These are phyloP conservation scores for Colletotrichum siamense DNA, from an alignment of 2,329 filamentous ascomycete species.

Conservation along the genomic window DNA sequence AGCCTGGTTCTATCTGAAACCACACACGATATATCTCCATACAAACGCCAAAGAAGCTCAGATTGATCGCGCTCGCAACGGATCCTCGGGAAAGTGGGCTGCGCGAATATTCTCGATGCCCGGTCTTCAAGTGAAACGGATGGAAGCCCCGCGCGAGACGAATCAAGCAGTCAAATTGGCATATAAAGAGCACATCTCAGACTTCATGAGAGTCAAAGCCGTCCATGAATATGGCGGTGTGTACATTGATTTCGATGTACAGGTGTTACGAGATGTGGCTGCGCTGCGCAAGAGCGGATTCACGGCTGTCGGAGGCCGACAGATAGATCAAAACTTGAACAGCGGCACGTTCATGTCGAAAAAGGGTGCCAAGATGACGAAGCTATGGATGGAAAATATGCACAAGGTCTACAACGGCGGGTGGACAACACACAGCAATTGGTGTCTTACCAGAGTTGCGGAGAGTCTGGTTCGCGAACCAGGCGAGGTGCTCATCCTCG, in stretches of 20 bases:
- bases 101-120: not conserved
- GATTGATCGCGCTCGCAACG: not conserved
- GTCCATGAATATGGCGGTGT: slow-evolving; percentile 28
- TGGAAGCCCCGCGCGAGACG: not conserved
- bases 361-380: slow-evolving; percentile 21
- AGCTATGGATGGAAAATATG: slow-evolving; percentile 27
- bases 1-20: not conserved
- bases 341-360: not conserved
- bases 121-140: not conserved
- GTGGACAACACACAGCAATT: slow-evolving; percentile 33
- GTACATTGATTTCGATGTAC: slow-evolving; percentile 29
- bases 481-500: not conserved
- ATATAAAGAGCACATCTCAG: slow-evolving; percentile 4
- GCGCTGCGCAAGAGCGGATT: not conserved
- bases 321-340: not conserved
- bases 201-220: slow-evolving; percentile 14
- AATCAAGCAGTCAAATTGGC: not conserved
- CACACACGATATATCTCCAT: not conserved
- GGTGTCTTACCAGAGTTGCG: not conserved
- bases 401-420: slow-evolving; percentile 30
- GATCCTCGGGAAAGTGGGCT: not conserved
- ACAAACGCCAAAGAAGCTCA: not conserved
- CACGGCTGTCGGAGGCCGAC: not conserved
- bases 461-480: not conserved
- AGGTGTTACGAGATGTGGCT: not conserved